These are phyloP conservation scores for Xerocomellus intermedius DNA, from an alignment of 768 basidiomycete genomes.

Conservation along the genomic window DNA sequence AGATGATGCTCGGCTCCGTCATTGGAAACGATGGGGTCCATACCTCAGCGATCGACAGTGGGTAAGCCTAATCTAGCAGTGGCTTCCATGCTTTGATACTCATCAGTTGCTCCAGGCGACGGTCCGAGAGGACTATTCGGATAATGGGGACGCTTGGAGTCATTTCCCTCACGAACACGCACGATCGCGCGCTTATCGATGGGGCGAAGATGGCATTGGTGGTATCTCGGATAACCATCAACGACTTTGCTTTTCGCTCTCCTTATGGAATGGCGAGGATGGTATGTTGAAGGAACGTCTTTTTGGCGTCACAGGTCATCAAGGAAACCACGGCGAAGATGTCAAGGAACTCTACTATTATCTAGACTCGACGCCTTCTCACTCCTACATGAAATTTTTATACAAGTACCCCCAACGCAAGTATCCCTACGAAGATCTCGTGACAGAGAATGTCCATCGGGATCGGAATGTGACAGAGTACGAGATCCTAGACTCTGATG, in stretches of 20 bases:
- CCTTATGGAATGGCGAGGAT: conserved; percentile 94
- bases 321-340: conserved; percentile 99
- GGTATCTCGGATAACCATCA: conserved; percentile 98
- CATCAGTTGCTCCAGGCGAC: conserved; percentile 65
- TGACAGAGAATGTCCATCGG: conserved; percentile 78
- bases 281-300: conserved; percentile 94
- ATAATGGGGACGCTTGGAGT: conserved; percentile 92
- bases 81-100: conserved; percentile 3
- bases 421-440: conserved; percentile 93
- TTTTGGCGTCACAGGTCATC: conserved; percentile 94
- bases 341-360: conserved; percentile 99
- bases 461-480: conserved; percentile 86
- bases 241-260: conserved; percentile 85
- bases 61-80: conserved; percentile 49
- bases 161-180: conserved; percentile 95
- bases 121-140: conserved; percentile 97
- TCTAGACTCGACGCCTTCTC: conserved; percentile 96
- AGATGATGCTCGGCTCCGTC: conserved; percentile 72
- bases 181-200: conserved; percentile 91
- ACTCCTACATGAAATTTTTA: conserved; percentile 99
- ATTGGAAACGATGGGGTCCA: conserved; percentile 99
- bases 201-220: conserved; percentile 98
- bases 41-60: conserved; percentile 97
- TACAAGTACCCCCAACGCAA: conserved; percentile 97
- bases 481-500: conserved; percentile 91